phyloP scores from a whole-genome alignment of 2,329 filamentous ascomycete genomes.

The Alternaria triticimaculans region DNA sequence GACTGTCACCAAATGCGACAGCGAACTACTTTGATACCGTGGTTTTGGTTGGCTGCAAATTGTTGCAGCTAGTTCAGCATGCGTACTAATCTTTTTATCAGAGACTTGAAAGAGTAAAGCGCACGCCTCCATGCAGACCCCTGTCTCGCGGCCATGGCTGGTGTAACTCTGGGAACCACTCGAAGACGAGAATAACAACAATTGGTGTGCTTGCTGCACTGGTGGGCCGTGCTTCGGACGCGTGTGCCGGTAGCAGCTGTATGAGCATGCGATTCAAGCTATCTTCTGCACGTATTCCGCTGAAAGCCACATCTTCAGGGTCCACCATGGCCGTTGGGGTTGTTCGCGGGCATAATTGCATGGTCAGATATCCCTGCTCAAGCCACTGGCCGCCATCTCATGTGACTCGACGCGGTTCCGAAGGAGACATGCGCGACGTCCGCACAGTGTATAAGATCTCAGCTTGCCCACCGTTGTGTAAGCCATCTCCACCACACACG shows the following conservation, averaged over 20 bases:
- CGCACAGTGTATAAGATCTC: conserved; percentile 43
- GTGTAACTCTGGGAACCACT: conserved; percentile 41
- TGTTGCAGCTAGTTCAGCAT: conserved; percentile 14
- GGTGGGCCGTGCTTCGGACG: conserved; percentile 33
- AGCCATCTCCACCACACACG: conserved; percentile 36
- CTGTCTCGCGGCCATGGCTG: conserved; percentile 21
- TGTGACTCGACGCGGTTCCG: conserved; percentile 29
- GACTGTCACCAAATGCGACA: conserved; percentile 19
- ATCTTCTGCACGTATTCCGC: conserved; percentile 34
- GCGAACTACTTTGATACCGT: conserved; percentile 32
- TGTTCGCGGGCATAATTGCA: conserved; percentile 26
- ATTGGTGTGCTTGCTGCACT: conserved; percentile 33
- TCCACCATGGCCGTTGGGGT: conserved; percentile 35
- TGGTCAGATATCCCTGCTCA: conserved; percentile 28
- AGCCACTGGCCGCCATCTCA: conserved; percentile 25
- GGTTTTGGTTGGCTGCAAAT: conserved; percentile 7
- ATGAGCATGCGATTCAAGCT: conserved; percentile 19
- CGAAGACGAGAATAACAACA: conserved; percentile 42
- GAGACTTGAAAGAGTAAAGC: conserved; percentile 36
- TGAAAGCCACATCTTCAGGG: conserved; percentile 24
- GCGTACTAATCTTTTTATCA: conserved; percentile 40
- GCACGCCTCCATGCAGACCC: conserved; percentile 31
- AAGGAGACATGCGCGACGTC: conserved; percentile 24
- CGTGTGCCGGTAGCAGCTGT: conserved; percentile 29
- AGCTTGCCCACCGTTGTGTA: conserved; percentile 40